Percentiles rank a stretch among this genome's conserved stretches.
These are phyloP conservation scores for Erucastrum elatum DNA, from an alignment of 345 rosid species.

Conservation along the genomic window DNA sequence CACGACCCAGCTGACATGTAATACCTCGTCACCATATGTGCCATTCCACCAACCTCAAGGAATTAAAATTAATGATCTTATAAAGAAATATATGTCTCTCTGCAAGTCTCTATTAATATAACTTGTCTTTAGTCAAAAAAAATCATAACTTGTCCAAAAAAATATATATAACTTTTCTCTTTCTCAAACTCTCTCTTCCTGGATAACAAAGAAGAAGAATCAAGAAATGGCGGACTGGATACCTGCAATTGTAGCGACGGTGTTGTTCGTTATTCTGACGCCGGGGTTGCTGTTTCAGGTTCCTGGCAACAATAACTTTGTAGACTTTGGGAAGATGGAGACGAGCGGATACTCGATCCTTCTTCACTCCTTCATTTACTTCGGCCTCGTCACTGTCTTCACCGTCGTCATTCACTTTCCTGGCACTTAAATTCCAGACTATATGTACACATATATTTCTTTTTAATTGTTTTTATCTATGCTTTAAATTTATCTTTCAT, in stretches of 20 bases:
- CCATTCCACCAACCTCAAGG: neutral
- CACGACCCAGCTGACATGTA: neutral
- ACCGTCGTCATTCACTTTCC: neutral
- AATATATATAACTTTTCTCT: neutral
- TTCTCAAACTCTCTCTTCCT: neutral
- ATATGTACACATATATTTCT: neutral
- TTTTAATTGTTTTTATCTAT: neutral
- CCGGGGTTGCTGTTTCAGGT: conserved; percentile 1
- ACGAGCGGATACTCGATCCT: neutral
- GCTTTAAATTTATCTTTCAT: neutral
- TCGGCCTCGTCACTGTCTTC: neutral
- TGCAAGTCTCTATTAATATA: neutral
- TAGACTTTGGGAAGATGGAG: neutral
- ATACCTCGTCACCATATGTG: neutral
- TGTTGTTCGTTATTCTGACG: neutral
- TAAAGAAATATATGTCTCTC: neutral
- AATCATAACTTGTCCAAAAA: no score
- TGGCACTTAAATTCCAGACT: neutral
- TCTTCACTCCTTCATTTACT: neutral
- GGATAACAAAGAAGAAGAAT: neutral
- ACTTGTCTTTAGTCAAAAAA: neutral
- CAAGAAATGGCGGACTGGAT: neutral
- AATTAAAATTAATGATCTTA: neutral
- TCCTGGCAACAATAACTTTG: neutral
- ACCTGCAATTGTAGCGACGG: neutral